These are phyloP conservation scores for Trichoderma aggressivum DNA, from an alignment of 2,329 filamentous ascomycete species.

Conservation along the genomic window DNA sequence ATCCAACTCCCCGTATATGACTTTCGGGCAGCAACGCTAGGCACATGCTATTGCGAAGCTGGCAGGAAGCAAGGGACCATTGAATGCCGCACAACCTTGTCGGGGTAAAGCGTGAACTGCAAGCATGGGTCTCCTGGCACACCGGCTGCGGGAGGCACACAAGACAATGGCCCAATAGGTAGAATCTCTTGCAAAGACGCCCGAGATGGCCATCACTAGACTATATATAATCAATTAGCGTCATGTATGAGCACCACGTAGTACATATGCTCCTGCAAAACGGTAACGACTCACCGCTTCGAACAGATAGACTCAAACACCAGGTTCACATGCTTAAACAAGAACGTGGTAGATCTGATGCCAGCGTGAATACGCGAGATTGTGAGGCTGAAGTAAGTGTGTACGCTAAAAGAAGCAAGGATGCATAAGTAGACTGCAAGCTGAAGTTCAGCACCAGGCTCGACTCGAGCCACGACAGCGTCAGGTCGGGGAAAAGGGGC, in stretches of 20 bases:
- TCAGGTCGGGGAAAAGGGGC: not conserved
- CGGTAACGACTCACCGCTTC: not conserved
- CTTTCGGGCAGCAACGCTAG: not conserved
- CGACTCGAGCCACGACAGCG: not conserved
- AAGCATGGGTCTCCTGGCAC: not conserved
- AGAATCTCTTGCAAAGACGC: not conserved
- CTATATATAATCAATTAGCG: not conserved
- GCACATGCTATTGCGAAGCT: not conserved
- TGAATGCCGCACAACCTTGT: not conserved
- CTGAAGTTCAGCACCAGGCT: not conserved
- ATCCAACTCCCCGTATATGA: not conserved
- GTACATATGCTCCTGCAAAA: not conserved
- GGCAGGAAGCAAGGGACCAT: not conserved
- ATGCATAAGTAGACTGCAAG: not conserved
- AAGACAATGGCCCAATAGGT: not conserved
- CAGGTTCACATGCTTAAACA: not conserved
- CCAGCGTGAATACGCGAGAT: not conserved
- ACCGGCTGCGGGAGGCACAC: not conserved
- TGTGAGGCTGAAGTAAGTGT: not conserved
- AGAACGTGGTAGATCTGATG: not conserved
- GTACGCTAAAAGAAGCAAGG: not conserved
- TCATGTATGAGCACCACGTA: not conserved
- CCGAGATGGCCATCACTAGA: not conserved
- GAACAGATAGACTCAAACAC: not conserved
- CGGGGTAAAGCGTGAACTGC: not conserved